Evolutionary conservation across 352 stramenopile genomes (phyloP).

Genomic region (Phytopythium sindhum): DNA sequence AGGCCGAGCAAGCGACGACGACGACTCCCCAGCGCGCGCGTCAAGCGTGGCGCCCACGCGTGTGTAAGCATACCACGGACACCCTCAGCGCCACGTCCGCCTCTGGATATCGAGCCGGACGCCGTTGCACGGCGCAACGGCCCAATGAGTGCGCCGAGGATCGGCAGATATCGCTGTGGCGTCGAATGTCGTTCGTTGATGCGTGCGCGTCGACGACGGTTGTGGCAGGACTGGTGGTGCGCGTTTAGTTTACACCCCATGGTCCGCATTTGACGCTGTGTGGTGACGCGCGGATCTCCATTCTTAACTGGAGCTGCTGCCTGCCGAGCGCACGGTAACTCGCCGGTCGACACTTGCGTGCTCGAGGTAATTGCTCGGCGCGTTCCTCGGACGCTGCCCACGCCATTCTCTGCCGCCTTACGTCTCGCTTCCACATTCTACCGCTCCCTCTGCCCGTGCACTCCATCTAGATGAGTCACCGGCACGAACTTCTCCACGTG

Average conservation of each 20-base stretch:
- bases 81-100: not conserved
- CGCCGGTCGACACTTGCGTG: not conserved
- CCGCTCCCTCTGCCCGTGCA: not conserved
- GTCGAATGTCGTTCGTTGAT: not conserved
- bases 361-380: not conserved
- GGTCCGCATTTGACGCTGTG: not conserved
- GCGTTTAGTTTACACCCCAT: not conserved
- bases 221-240: not conserved
- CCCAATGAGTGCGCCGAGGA: not conserved
- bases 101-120: not conserved
- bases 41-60: not conserved
- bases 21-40: not conserved
- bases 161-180: not conserved
- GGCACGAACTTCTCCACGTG: not conserved
- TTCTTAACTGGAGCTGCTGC: not conserved
- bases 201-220: not conserved
- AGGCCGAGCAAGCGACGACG: not conserved
- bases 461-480: not conserved
- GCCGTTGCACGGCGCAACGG: not conserved
- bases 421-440: not conserved
- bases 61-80: slow-evolving; percentile 1
- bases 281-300: not conserved
- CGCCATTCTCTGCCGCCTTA: not conserved
- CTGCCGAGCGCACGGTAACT: not conserved
- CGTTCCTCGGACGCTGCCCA: not conserved